A percentile compares a stretch with the other conserved stretches of the same genome.
Conservation (phyloP, 345 rosid genomes). For the Camelina neglecta region DNA sequence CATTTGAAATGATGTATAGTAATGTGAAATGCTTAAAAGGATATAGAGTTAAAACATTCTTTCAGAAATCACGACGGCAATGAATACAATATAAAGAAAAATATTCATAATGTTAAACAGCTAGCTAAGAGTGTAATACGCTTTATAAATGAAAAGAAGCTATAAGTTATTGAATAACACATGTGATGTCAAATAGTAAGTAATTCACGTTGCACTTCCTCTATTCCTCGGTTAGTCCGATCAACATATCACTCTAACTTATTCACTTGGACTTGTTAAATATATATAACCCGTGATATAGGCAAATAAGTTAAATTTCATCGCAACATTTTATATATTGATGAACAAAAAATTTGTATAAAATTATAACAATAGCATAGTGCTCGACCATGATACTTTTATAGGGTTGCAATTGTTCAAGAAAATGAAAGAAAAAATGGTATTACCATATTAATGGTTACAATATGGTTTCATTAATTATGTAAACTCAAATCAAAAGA, state of each 20-base stretch:
- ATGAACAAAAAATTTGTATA: too few species aligned
- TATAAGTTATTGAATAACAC: neutral
- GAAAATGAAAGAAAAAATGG: neutral
- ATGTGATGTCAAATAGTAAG: conserved; percentile 35
- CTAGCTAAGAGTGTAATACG: conserved; percentile 32
- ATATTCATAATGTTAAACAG: conserved; percentile 19
- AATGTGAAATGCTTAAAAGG: conserved; percentile 32
- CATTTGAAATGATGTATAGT: conserved; percentile 32
- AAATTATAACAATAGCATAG: neutral
- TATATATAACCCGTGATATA: neutral
- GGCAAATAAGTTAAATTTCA: neutral
- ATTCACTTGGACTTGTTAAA: conserved; percentile 1
- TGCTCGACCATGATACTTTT: neutral
- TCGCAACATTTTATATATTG: too few species aligned
- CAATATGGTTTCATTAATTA: neutral
- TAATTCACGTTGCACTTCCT: conserved; percentile 31
- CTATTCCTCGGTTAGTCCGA: conserved; percentile 34
- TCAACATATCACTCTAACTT: conserved; percentile 23
- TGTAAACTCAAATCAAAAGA: neutral
- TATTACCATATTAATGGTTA: neutral
- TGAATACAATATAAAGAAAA: conserved; percentile 40
- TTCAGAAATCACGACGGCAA: conserved; percentile 37
- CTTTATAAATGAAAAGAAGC: neutral
- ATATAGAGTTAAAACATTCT: conserved; percentile 38
- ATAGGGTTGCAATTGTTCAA: neutral